phyloP scores from a whole-genome alignment of 1,284 basidiomycete species.

The Boletellus sp. region DNA sequence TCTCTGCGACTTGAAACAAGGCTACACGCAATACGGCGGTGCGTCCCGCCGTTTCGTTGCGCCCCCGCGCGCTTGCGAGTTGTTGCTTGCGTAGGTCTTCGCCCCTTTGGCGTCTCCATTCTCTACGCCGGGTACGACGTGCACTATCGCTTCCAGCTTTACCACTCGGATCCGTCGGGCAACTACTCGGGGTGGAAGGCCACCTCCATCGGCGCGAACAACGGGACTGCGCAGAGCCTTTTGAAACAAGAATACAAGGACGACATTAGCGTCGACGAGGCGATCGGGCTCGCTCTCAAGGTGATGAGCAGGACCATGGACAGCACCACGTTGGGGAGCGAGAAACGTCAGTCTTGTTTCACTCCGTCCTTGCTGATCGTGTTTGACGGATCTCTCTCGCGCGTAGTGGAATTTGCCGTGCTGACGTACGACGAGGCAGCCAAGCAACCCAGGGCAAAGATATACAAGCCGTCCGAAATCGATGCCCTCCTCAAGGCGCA shows the following conservation, averaged over 20 bases:
- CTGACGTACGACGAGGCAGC: slow-evolving; percentile 79
- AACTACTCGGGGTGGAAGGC: slow-evolving; percentile 99
- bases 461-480: slow-evolving; percentile 89
- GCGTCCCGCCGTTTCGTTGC: slow-evolving; percentile 26
- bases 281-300: slow-evolving; percentile 87
- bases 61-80: neutral
- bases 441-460: slow-evolving; percentile 85
- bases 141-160: slow-evolving; percentile 95
- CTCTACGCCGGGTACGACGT: slow-evolving; percentile 96
- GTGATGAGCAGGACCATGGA: slow-evolving; percentile 99
- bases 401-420: slow-evolving; percentile 90
- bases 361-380: neutral
- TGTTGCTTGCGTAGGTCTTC: slow-evolving; percentile 63
- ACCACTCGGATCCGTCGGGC: slow-evolving; percentile 97
- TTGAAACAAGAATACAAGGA: slow-evolving; percentile 99
- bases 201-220: slow-evolving; percentile 96
- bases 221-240: slow-evolving; percentile 89
- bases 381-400: neutral
- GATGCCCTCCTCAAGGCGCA: slow-evolving; percentile 82
- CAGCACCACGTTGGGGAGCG: slow-evolving; percentile 91
- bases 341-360: slow-evolving; percentile 69
- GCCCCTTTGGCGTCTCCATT: slow-evolving; percentile 95
- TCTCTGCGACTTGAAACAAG: slow-evolving; percentile 96
- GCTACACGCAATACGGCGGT: slow-evolving; percentile 98
- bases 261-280: slow-evolving; percentile 85